Evolutionary conservation across 495 filamentous ascomycete species (phyloP).

Genomic region (Lophium mytilinum): DNA sequence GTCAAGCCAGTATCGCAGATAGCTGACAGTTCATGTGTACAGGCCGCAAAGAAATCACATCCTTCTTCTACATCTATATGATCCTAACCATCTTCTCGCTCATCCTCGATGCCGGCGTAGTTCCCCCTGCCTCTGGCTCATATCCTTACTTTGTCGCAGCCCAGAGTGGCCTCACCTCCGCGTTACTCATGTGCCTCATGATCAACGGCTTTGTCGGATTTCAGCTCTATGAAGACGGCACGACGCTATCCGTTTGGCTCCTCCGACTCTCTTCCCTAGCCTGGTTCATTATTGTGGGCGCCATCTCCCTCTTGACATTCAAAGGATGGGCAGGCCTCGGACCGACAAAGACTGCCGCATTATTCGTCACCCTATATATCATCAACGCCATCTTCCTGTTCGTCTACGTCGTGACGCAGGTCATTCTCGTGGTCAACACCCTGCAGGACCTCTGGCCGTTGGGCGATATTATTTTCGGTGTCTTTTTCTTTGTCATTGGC

Average conservation of each 20-base stretch:
- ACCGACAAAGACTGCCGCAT: constrained; percentile 73
- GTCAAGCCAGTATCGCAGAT: not conserved
- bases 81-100: constrained; percentile 81
- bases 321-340: constrained; percentile 81
- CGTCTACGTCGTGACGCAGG: constrained; percentile 81
- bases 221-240: constrained; percentile 98
- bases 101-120: constrained; percentile 85
- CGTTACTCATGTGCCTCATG: constrained; percentile 77
- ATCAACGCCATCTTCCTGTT: constrained; percentile 79
- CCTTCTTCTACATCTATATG: constrained; percentile 97
- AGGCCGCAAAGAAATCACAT: constrained; percentile 97
- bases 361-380: constrained; percentile 91
- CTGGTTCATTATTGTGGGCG: constrained; percentile 82
- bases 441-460: constrained; percentile 93
- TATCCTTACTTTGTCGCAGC: constrained; percentile 89
- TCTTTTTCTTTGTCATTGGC: constrained; percentile 85
- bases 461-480: constrained; percentile 85
- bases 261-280: constrained; percentile 65
- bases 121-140: constrained; percentile 67
- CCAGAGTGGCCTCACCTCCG: constrained; percentile 84
- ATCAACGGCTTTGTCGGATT: constrained; percentile 99
- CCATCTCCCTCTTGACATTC: constrained; percentile 86
- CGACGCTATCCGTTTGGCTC: constrained; percentile 87
- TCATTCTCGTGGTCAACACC: constrained; percentile 80
- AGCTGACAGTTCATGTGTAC: constrained; percentile 17